phyloP scores from a whole-genome alignment of 2,329 filamentous ascomycete species.

The Cercospora sp. region DNA sequence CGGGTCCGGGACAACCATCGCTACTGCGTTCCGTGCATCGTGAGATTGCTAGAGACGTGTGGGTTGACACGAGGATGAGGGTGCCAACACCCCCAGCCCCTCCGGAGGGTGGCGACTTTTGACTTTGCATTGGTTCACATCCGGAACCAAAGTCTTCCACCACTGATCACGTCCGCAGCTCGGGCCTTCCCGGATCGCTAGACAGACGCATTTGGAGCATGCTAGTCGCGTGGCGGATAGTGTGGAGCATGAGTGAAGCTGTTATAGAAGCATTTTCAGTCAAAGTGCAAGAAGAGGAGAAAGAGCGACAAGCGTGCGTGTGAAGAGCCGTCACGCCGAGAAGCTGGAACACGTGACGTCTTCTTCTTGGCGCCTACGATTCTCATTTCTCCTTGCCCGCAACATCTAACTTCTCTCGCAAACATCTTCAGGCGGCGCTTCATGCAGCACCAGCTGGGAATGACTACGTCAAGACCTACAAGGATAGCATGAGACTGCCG shows the following conservation, averaged over 20 bases:
- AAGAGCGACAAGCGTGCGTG: neutral
- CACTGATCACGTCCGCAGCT: neutral
- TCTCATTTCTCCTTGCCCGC: neutral
- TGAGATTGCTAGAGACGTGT: neutral
- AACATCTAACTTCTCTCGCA: too few relatives aligned
- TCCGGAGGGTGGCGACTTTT: conserved; percentile 9
- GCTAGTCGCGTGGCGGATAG: neutral
- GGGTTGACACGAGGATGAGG: neutral
- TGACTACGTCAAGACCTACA: neutral
- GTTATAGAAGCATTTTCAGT: neutral
- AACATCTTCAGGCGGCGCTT: neutral
- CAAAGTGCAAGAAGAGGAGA: neutral
- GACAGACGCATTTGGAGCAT: neutral
- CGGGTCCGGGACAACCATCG: conserved; percentile 7
- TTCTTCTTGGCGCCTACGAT: neutral
- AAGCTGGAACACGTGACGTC: neutral
- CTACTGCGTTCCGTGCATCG: neutral
- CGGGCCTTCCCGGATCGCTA: neutral
- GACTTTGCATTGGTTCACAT: neutral
- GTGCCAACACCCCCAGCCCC: neutral
- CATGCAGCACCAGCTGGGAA: neutral
- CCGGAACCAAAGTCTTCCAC: neutral
- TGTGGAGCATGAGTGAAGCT: neutral
- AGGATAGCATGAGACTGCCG: neutral
- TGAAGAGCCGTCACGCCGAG: neutral